A percentile compares a stretch with the other conserved stretches of the same genome.
Conservation (phyloP, 1,139 yeast species). For the Pichia sp. region DNA sequence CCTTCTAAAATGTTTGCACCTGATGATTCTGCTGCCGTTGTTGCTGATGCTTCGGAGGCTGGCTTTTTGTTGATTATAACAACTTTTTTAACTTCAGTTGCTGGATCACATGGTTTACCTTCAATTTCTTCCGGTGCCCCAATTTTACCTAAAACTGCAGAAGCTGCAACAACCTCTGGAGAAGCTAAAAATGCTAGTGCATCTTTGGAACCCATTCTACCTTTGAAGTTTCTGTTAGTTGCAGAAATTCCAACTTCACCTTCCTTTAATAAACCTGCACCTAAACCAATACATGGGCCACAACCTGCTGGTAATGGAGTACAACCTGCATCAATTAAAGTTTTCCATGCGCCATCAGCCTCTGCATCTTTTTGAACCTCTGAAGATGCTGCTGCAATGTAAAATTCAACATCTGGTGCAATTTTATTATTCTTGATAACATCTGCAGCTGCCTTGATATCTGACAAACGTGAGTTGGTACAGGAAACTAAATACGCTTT, state of each 20-base stretch:
- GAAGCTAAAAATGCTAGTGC: slow-evolving; percentile 95
- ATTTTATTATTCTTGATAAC: slow-evolving; percentile 74
- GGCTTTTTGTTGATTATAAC: slow-evolving; percentile 35
- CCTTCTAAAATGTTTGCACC: slow-evolving; percentile 47
- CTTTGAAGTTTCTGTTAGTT: slow-evolving; percentile 96
- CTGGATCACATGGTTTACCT: slow-evolving; percentile 47
- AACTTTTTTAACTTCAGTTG: slow-evolving; percentile 43
- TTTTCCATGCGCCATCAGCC: slow-evolving; percentile 85
- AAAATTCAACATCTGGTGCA: slow-evolving; percentile 86
- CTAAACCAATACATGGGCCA: slow-evolving; percentile 98
- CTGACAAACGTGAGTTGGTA: slow-evolving; percentile 90
- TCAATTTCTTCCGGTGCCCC: slow-evolving; percentile 84
- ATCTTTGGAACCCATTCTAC: slow-evolving; percentile 97
- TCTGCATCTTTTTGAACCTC: slow-evolving; percentile 91
- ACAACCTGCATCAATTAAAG: slow-evolving; percentile 86
- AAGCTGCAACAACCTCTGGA: slow-evolving; percentile 97
- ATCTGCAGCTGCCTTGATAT: slow-evolving; percentile 89
- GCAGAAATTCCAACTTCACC: slow-evolving; percentile 99
- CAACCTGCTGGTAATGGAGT: slow-evolving; percentile 96
- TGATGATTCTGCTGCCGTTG: slow-evolving; percentile 46
- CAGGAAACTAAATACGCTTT: slow-evolving; percentile 98
- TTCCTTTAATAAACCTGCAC: slow-evolving; percentile 84
- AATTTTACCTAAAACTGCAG: slow-evolving; percentile 88
- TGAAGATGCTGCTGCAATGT: slow-evolving; percentile 95
- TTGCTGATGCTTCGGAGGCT: slow-evolving; percentile 30